Evolutionary conservation across 768 basidiomycete species (phyloP), one percentile per base, ranked within the genome.

Genomic region (Suillus plorans): DNA sequence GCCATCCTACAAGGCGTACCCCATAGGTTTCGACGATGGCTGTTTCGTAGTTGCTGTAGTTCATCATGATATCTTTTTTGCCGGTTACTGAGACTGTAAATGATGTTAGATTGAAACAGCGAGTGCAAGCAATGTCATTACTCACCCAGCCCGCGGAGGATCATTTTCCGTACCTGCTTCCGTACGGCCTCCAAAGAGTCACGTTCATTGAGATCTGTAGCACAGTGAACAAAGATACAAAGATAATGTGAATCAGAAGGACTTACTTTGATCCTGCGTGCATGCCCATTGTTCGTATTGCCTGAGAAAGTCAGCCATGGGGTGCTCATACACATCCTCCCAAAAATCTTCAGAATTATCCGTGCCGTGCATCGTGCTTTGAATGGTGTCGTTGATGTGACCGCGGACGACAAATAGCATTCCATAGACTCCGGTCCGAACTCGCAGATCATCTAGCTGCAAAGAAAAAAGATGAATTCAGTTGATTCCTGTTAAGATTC

Each of bases 11-110:
- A 20, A 44, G 18, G 7, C 3, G 18, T 8, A 44, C 42, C 20
- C 42, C 3, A 3, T 44, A 44, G 4, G 42, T 4, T 20, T 44
- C 18, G 3, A 71, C 58, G 36, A 71, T 64, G 2, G 62, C 6
- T 3, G 37, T 63, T 53, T 68, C 41, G 34, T 71, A 71, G 52
- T 62, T 66, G 1, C 42, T 61, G 55, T 69, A 70, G 50, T 67
- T 67, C 70, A 71, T 70, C 5, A 18, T 41, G 1, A 59, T 53
- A 4, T 63, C 8, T 25, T 39, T 49, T 13, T 44, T 59, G 22
- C 42, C 22, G 1, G 56, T 49, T 16, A 66, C 49, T 0, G n/a
- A 16, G 34, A 50, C 68, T 70, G 45, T 25, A 16, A 34, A 34
- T 37, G 14, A 49, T 49, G 47, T 49, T 22, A 49, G 47, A 49